Base-by-base conservation (phyloP, 257 asterid species). In the Primulina eburnea region DNA sequence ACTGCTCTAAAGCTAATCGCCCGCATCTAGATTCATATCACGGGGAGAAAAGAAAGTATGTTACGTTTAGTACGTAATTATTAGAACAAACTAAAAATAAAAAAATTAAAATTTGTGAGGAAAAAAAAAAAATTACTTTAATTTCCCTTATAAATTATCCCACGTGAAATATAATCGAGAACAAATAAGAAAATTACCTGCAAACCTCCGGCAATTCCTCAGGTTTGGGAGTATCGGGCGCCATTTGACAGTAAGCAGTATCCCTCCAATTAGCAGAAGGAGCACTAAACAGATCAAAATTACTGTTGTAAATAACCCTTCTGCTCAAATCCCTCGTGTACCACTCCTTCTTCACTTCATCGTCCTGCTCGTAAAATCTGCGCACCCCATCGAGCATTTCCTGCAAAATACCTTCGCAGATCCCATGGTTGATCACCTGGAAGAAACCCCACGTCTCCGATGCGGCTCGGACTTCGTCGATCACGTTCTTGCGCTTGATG, bases 261-360 rank as follows among this genome's bases (percentile, higher is more conserved):
- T 81, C 85, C 67, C 85, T 72, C 85, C 85, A 81, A 24, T 86
- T 77, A 65, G 92, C 86, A 8, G 82, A 11, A 9, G 75, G 60
- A 4, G 76, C 53, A 61, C 40, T 69, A 52, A 35, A 76, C 73
- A 77, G 73, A 74, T 75, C 82, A 61, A 81, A 77, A 72, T 81
- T 81, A 20, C 77, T 77, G 55, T 81, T 77, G 20, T 75, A 81
- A 7, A 57, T 56, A 47, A 81, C 62, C 47, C 38, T 72, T 60
- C 32, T 65, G 10, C 64, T 68, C 11, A 17, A 0, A 75, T 81
- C 85, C 50, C 82, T 72, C 0, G 80, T 62, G 32, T 75, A 75
- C 71, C 76, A 77, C 24, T 62, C 58, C 38, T 75, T 78, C 81
- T 63, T 78, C 56, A 64, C 33, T 12, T 75, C 81, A 43, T 2